Base-by-base conservation (phyloP, 495 filamentous ascomycete species). In the Bathelium albidoporum region DNA sequence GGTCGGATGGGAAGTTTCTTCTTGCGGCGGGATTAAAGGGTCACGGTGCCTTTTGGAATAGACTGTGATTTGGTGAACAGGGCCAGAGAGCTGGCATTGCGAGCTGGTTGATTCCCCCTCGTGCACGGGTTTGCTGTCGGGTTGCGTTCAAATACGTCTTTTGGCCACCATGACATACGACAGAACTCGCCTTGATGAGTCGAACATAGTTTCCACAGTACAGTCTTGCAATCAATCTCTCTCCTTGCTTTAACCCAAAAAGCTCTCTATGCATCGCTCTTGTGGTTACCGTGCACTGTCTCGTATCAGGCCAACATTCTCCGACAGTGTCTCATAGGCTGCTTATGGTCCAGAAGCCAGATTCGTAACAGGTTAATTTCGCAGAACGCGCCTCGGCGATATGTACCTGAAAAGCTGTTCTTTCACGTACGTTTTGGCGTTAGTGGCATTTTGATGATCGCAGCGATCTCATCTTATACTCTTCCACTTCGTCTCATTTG, bases 361-460 rank as follows among this genome's bases (percentile, higher is more conserved):
- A n/a, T n/a, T n/a, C n/a, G n/a, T n/a, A n/a, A n/a, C n/a, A n/a
- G n/a, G n/a, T n/a, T n/a, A n/a, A n/a, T 41, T 41, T 16, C 16
- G 36, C 36, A 41, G 36, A 16, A 16, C 36, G 14, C 7, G 14
- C 26, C n/a, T 18, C 32, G 55, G 24, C 26, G 28, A 24, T 36
- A 10, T 16, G 7, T 16, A 10, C 4, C 32, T 36, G 7, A 10
- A 59, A 59, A 59, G 12, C 52, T 9, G n/a, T 10, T 22, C 52
- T 20, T 24, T 22, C 52, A 65, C 32, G 66, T 53, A 29, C 65
- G 62, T 43, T 32, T 44, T 41, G 36, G 36, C 18, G 59, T 22
- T 2, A 63, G 63, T n/a, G n/a, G n/a, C n/a, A n/a, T n/a, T n/a
- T n/a, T n/a, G n/a, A n/a, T n/a, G n/a, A n/a, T n/a, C n/a, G n/a